phyloP scores from a whole-genome alignment of 805 yeast species.

The Kluyveromyces siamensis region DNA sequence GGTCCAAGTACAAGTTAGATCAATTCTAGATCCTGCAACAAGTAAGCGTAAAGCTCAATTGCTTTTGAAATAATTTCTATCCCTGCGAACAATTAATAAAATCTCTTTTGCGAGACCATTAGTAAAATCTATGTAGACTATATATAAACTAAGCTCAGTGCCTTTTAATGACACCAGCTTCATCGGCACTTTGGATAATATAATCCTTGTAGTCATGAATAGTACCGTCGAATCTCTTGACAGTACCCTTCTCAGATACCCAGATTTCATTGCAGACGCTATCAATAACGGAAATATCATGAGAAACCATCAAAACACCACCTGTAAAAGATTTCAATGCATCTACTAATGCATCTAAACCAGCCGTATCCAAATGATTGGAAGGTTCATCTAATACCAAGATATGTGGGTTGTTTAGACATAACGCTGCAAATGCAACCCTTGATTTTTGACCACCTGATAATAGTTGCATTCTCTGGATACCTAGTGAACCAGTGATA shows the following conservation, averaged over 20 bases:
- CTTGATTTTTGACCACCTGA: constrained; percentile 99
- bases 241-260: constrained; percentile 86
- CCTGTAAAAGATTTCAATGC: constrained; percentile 86
- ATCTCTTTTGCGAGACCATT: neutral
- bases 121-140: neutral
- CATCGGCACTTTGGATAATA: constrained; percentile 68
- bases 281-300: constrained; percentile 87
- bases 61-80: constrained; percentile 38
- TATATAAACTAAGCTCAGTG: constrained; percentile 37
- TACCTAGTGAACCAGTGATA: constrained; percentile 86
- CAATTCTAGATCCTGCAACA: constrained; percentile 74
- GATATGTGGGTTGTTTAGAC: constrained; percentile 84
- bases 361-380: constrained; percentile 96
- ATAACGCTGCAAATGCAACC: constrained; percentile 94
- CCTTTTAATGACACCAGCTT: constrained; percentile 82
- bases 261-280: constrained; percentile 89
- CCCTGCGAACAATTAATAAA: neutral
- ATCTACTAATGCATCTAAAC: constrained; percentile 89
- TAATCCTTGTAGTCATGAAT: constrained; percentile 87
- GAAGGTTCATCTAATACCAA: constrained; percentile 95
- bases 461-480: constrained; percentile 79
- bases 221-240: constrained; percentile 66
- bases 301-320: constrained; percentile 95
- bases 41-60: constrained; percentile 90
- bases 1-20: constrained; percentile 73